Evolutionary conservation across 2,329 filamentous ascomycete species (phyloP), one percentile per base, ranked within the genome.

Genomic region (Diplodia corticola): DNA sequence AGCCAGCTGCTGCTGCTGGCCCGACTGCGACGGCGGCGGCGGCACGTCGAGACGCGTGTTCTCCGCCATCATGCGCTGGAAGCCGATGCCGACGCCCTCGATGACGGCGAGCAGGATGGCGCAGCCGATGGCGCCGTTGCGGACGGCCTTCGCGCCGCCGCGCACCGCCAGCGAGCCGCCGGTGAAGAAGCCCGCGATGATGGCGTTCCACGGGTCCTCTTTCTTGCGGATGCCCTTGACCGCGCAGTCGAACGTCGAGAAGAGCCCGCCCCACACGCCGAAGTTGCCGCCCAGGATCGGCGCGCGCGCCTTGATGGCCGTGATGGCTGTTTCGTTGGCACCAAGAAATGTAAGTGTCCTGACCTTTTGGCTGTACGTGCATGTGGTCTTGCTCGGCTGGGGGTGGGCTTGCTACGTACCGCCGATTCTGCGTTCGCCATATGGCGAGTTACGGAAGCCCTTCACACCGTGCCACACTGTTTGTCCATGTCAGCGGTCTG

Each of bases 141-240:
- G 86, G 69, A 95, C 93, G 24, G 94, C 92, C 83, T 92, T 93
- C 79, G 90, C 90, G 67, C 95, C 95, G 74, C 95, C 95, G 81
- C 95, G 88, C 69, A 98, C 89, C 61, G 95, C 95, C 37, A 99
- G 85, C 33, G 94, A 88, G 72, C 95, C 95, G 74, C 93, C 93
- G 4, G 95, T 98, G 80, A 97, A 94, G 85, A 97, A 97, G 64
- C 95, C 95, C 49, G 94, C 95, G 73, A 94, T 96, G 78, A 99
- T 98, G 74, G 93, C 93, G 82, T 98, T 98, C 83, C 93, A 98
- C 15, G 95, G 93, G 78, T 98, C 95, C 80, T 99, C 95, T 89
- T 97, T 98, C 85, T 95, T 92, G 70, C 93, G 70, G 35, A 84
- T 83, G 67, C 94, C 94, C 85, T 98, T 99, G 69, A 97, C 91